A percentile compares a stretch with the other conserved stretches of the same genome.
Conservation (phyloP, 768 basidiomycete genomes). For the Galerina marginata region DNA sequence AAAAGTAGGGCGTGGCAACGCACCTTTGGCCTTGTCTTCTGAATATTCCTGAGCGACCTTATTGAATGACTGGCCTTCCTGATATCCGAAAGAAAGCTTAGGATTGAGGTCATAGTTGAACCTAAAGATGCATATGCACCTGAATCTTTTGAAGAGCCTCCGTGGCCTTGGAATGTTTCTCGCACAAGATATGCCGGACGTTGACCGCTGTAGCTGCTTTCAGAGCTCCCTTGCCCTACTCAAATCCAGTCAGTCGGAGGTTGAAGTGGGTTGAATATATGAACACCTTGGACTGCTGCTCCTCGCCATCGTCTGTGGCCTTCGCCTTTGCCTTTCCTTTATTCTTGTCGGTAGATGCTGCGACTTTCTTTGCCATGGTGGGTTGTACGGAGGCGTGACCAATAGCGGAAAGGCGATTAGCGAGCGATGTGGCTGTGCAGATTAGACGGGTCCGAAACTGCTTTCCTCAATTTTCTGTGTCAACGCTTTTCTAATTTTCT, state of each 20-base stretch:
- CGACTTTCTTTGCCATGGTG: slow-evolving; percentile 44
- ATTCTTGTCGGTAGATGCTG: slow-evolving; percentile 36
- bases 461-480: slow-evolving; percentile 19
- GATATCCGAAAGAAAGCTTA: slow-evolving; percentile 5
- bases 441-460: slow-evolving; percentile 18
- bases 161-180: slow-evolving; percentile 81
- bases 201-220: slow-evolving; percentile 85
- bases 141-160: slow-evolving; percentile 84
- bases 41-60: slow-evolving; percentile 92
- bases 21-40: slow-evolving; percentile 90
- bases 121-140: slow-evolving; percentile 43
- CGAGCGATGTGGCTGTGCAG: slow-evolving; percentile 30
- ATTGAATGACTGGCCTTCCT: slow-evolving; percentile 83
- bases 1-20: background rate
- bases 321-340: slow-evolving; percentile 47
- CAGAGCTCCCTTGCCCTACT: slow-evolving; percentile 60
- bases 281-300: slow-evolving; percentile 46
- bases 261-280: background rate
- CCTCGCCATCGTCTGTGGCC: slow-evolving; percentile 40
- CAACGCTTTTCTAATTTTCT: background rate
- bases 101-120: background rate
- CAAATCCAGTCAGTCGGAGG: background rate
- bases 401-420: slow-evolving; percentile 25
- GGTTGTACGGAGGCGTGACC: slow-evolving; percentile 4
- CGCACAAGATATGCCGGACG: slow-evolving; percentile 87